Percentiles rank a stretch among this genome's conserved stretches.
Evolutionary conservation across 2,329 filamentous ascomycete species (phyloP).

Genomic region (Colletotrichum orbiculare): DNA sequence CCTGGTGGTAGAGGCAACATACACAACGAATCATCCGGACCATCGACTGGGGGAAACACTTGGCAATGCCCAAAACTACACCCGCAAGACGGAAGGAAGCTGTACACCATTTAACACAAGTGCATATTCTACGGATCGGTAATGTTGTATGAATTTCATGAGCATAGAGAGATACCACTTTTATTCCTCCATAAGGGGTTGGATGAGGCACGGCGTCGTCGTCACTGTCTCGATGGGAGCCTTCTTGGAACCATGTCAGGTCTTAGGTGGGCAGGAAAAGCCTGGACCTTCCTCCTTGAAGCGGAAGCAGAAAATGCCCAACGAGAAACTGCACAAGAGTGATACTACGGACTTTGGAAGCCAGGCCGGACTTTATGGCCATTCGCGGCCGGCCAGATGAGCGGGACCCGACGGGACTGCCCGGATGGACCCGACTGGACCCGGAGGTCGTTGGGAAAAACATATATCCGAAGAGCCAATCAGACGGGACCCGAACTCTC

Average conservation of each 20-base stretch:
- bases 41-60: too few relatives aligned
- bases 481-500: neutral
- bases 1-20: constrained; percentile 33
- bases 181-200: neutral
- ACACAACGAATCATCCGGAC: too few relatives aligned
- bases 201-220: neutral
- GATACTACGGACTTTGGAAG: too few relatives aligned
- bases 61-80: neutral
- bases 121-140: constrained; percentile 16
- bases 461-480: constrained; percentile 24
- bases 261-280: too few relatives aligned
- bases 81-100: neutral
- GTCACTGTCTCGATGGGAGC: neutral
- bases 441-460: constrained; percentile 6
- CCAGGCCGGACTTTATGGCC: neutral
- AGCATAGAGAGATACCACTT: neutral
- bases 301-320: too few relatives aligned
- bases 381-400: neutral
- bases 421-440: neutral
- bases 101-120: constrained; percentile 29
- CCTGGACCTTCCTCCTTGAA: too few relatives aligned
- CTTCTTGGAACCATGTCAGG: too few relatives aligned
- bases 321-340: too few relatives aligned
- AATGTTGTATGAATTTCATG: constrained; percentile 19
- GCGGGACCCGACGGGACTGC: neutral